Conservation (phyloP, 495 filamentous ascomycete species). For the Trypethelium eluteriae region DNA sequence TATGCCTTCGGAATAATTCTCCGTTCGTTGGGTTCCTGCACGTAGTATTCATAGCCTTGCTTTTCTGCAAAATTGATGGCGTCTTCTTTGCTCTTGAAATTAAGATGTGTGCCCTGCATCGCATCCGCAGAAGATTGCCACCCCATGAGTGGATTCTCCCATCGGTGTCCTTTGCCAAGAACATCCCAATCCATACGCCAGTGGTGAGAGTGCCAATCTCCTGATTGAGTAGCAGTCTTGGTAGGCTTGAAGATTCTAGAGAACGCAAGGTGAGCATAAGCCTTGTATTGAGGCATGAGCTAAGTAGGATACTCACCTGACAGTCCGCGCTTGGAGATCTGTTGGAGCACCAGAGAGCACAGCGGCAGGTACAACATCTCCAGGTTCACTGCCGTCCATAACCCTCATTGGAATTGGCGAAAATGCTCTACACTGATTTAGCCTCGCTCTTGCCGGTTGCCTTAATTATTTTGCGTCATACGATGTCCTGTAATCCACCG, state of each 20-base stretch:
- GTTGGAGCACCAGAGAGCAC: constrained; percentile 87
- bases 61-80: constrained; percentile 93
- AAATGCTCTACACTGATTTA: constrained; percentile 55
- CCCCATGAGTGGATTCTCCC: constrained; percentile 97
- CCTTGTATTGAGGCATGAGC: not conserved
- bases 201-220: constrained; percentile 67
- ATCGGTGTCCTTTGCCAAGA: constrained; percentile 76
- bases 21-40: constrained; percentile 90
- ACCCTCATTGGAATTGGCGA: constrained; percentile 81
- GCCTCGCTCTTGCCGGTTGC: constrained; percentile 12
- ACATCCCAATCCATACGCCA: constrained; percentile 99
- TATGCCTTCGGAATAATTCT: constrained; percentile 86
- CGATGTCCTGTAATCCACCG: constrained; percentile 75
- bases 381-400: constrained; percentile 85
- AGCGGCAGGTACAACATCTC: constrained; percentile 64
- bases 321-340: constrained; percentile 85
- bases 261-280: constrained; percentile 1
- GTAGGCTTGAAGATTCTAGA: constrained; percentile 76
- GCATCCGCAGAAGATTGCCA: constrained; percentile 93
- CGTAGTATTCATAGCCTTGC: constrained; percentile 98
- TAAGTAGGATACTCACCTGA: constrained; percentile 54
- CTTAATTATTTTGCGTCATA: constrained; percentile 37
- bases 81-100: constrained; percentile 90
- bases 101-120: constrained; percentile 84
- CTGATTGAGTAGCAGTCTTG: constrained; percentile 92